Base-by-base conservation (phyloP, 176 grass and related monocot species). In the Hordeum marinum region DNA sequence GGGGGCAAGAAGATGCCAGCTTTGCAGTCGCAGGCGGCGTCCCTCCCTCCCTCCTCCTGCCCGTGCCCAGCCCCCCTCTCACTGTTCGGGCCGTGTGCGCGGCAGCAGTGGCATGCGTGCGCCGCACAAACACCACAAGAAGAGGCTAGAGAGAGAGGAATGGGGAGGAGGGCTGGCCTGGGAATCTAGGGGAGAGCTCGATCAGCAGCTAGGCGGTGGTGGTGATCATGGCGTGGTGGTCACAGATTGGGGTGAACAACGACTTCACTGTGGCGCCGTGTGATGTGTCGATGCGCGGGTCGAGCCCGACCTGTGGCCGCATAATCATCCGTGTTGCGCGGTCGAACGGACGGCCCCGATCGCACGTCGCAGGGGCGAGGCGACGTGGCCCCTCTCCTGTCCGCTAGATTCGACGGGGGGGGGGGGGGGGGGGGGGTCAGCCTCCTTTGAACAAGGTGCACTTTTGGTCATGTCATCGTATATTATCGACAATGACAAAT, bases 1-100 rank as follows among this genome's bases (percentile, higher is more conserved):
- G 57, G 15, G 57, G 13, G 84, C n/a, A 65, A 75, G 71, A 29
- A 83, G 66, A 57, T 67, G 84, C 80, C 80, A 90, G 88, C 80
- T 78, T 86, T 86, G 88, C 88, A 86, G 88, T 75, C 72, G 72
- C 72, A 72, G 69, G n/a, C 54, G 69, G 70, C 79, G 61, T 55
- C 31, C 29, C 43, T 72, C 80, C 8, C 64, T 20, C 13, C 21
- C 13, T 5, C 41, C 11, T 29, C 29, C 29, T 29, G 29, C 29
- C 11, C 9, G 7, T 9, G 6, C 5, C 34, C 40, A 25, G 36
- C 57, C 75, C 61, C 69, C 7, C 24, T 27, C 69, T 14, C 69
- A 42, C 81, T 74, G 58, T 12, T 52, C 32, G 29, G 35, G 59
- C 27, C 25, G 68, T 43, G 76, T 31, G 87, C 12, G 82, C 81